Percentiles rank a stretch among this genome's conserved stretches.
Evolutionary conservation across 768 basidiomycete species (phyloP).

Genomic region (Serendipita sp.): DNA sequence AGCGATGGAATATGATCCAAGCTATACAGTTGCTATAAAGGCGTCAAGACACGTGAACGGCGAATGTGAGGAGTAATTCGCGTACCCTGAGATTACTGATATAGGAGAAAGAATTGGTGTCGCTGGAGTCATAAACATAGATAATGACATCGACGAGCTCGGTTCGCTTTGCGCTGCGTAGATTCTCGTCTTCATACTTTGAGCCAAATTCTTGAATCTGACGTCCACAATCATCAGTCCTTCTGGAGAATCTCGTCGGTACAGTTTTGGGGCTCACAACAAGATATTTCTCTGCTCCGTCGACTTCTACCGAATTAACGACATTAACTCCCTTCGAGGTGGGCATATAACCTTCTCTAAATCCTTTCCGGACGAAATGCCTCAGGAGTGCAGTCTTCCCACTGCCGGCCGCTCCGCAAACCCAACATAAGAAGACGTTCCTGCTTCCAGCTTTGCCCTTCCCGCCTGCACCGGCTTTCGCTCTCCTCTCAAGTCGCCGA

Average conservation of each 20-base stretch:
- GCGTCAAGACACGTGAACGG: neutral
- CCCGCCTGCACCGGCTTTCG: constrained; percentile 28
- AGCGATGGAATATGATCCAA: constrained; percentile 88
- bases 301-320: constrained; percentile 88
- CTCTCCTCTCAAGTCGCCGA: constrained; percentile 32
- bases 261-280: constrained; percentile 41
- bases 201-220: constrained; percentile 98
- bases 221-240: constrained; percentile 7
- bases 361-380: constrained; percentile 74
- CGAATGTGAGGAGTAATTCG: constrained; percentile 10
- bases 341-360: constrained; percentile 60
- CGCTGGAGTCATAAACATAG: constrained; percentile 94
- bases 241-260: constrained; percentile 23
- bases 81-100: constrained; percentile 87
- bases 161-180: constrained; percentile 79
- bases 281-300: constrained; percentile 88
- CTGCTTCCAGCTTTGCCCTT: constrained; percentile 63
- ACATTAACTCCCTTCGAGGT: constrained; percentile 83
- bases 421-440: constrained; percentile 86
- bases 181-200: constrained; percentile 79
- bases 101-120: constrained; percentile 97
- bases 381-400: constrained; percentile 84
- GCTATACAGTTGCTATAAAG: constrained; percentile 81
- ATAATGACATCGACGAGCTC: constrained; percentile 89
- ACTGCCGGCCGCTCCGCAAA: constrained; percentile 89